Percentiles rank a stretch among this genome's conserved stretches.
phyloP scores from a whole-genome alignment of 1,284 basidiomycete genomes.

The Kwoniella shivajii region DNA sequence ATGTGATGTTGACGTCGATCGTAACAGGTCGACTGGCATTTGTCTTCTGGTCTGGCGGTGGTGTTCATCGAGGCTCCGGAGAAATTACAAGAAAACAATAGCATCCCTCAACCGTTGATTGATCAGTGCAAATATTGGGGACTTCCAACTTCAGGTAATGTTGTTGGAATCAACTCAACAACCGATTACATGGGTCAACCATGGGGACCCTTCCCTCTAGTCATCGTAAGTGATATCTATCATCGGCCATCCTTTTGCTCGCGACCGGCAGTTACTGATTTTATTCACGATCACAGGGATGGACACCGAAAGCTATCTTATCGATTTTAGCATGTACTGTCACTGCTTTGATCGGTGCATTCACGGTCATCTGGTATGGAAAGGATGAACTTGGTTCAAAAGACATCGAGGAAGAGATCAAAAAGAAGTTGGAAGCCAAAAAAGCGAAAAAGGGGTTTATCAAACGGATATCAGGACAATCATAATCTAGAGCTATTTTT shows the following conservation, averaged over 20 bases:
- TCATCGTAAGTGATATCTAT: conserved; percentile 51
- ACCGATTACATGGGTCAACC: conserved; percentile 58
- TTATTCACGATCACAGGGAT: conserved; percentile 58
- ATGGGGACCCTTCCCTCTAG: conserved; percentile 68
- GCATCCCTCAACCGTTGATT: conserved; percentile 44
- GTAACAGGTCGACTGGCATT: conserved; percentile 51
- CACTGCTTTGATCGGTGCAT: conserved; percentile 77
- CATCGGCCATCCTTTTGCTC: too few relatives aligned
- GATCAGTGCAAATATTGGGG: conserved; percentile 73
- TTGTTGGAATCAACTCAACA: conserved; percentile 51
- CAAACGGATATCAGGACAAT: conserved; percentile 9
- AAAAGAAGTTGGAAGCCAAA: conserved; percentile 47
- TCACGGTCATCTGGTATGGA: conserved; percentile 78
- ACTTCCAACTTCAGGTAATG: conserved; percentile 69
- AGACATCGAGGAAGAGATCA: conserved; percentile 73
- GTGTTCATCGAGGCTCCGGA: conserved; percentile 55
- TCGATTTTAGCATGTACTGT: conserved; percentile 85
- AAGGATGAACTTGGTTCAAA: conserved; percentile 70
- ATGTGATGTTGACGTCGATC: neutral
- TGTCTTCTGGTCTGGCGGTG: conserved; percentile 53
- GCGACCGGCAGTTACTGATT: neutral
- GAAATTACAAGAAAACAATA: conserved; percentile 40
- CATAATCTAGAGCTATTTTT: neutral
- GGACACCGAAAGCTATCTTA: conserved; percentile 75
- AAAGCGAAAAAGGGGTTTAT: conserved; percentile 11